Conservation (phyloP, 2,329 filamentous ascomycete genomes). For the Colletotrichum limetticola region DNA sequence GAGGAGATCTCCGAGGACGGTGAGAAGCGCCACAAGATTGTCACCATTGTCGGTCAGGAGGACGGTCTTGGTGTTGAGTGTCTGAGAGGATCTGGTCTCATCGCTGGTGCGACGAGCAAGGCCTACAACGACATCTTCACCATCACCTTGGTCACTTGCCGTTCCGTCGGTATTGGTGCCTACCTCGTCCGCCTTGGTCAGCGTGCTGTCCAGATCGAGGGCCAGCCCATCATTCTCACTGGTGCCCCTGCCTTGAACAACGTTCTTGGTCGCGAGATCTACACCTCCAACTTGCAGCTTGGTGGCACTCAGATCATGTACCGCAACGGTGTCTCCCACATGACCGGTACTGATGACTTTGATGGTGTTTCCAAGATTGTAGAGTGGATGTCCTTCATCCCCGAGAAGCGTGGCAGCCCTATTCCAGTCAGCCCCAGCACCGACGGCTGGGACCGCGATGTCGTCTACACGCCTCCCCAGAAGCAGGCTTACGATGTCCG, state of each 20-base stretch:
- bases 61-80: slow-evolving; percentile 98
- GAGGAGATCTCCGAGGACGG: slow-evolving; percentile 88
- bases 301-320: slow-evolving; percentile 99
- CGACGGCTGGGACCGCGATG: slow-evolving; percentile 93
- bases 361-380: slow-evolving; percentile 98
- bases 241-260: slow-evolving; percentile 98
- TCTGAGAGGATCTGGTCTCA: slow-evolving; percentile 94
- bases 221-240: slow-evolving; percentile 98
- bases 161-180: slow-evolving; percentile 98
- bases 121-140: slow-evolving; percentile 99
- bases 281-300: slow-evolving; percentile 98
- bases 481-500: slow-evolving; percentile 93
- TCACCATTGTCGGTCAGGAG: slow-evolving; percentile 91
- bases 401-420: slow-evolving; percentile 92
- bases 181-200: slow-evolving; percentile 98
- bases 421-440: slow-evolving; percentile 89
- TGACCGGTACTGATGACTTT: slow-evolving; percentile 98
- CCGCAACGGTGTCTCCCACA: slow-evolving; percentile 98
- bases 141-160: slow-evolving; percentile 95
- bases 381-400: slow-evolving; percentile 97
- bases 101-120: slow-evolving; percentile 95
- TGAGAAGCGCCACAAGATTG: slow-evolving; percentile 93
- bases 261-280: slow-evolving; percentile 95
- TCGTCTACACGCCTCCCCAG: slow-evolving; percentile 83
- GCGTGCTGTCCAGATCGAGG: slow-evolving; percentile 98